Evolutionary conservation across 305 asterid species (phyloP).

Genomic region (Fraxinus sp.): DNA sequence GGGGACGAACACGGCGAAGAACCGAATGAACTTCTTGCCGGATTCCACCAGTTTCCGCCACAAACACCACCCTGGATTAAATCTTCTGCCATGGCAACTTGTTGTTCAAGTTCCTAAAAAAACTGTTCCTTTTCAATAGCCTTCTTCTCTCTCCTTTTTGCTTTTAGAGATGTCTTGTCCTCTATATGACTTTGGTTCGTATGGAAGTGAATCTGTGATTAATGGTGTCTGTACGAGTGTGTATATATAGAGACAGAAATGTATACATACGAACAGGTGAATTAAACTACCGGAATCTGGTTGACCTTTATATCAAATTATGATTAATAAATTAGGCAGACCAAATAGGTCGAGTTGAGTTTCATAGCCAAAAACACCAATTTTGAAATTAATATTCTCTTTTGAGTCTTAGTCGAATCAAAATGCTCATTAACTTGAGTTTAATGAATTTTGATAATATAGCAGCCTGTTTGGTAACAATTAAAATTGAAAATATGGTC

Average conservation of each 20-base stretch:
- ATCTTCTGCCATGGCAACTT: conserved; percentile 25
- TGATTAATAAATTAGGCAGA: not conserved
- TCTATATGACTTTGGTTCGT: not conserved
- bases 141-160: conserved; percentile 1
- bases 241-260: conserved; percentile 8
- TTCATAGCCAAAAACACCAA: not conserved
- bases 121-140: not conserved
- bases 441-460: not conserved
- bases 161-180: not conserved
- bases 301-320: conserved; percentile 16
- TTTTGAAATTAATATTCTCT: not conserved
- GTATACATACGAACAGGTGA: not conserved
- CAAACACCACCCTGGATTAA: conserved; percentile 7
- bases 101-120: not conserved
- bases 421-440: no score
- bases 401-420: no score
- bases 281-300: conserved; percentile 21
- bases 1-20: conserved; percentile 12
- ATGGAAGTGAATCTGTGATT: conserved; percentile 26
- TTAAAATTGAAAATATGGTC: no score
- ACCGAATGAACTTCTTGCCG: conserved; percentile 7
- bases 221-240: conserved; percentile 17
- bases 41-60: conserved; percentile 24
- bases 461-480: no score
- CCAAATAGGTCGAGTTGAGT: not conserved